Evolutionary conservation across 306 rosid species (phyloP), one percentile per base, ranked within the genome.

Genomic region (Quercus mongolica): DNA sequence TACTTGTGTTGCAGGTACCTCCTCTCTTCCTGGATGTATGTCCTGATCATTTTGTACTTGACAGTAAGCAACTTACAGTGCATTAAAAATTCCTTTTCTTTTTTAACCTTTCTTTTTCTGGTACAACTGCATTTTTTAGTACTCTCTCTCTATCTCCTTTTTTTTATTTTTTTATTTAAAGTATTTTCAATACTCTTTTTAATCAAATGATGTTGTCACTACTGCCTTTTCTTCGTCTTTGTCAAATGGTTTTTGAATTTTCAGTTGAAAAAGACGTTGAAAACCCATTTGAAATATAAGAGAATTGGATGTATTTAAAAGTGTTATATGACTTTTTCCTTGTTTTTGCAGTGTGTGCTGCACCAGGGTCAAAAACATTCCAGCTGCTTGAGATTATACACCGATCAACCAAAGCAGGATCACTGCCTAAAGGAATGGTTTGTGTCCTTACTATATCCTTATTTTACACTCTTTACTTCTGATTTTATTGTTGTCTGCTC

Each of bases 331-430:
- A 83, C 76, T 8, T 23, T 84, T 76, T 30, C 35, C 75, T 57
- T 49, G 56, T 79, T 65, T 71, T 78, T 87, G 69, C 85, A 96
- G 99, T 96, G 99, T 96, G 99, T 80, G 99, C 99, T 83, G 99
- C 99, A 71, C 99, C 98, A 18, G 99, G 99, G 73, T 96, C 99
- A 1, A 96, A 96, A 88, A 96, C 99, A 38, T 96, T 96, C 82
- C 99, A 96, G 86, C 78, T 96, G 88, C 99, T 96, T 74, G 99
- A 96, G 92, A 90, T 89, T 76, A 86, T 96, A 65, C 90, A 96
- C 85, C 88, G 71, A 57, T 89, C 99, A 76, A 81, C 85, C 78
- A 85, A 91, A 86, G 82, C 93, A 5, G 97, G 98, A 76, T 77
- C 72, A 30, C 86, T 96, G 38, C 99, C 99, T 63, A 82, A 78